A percentile compares a stretch with the other conserved stretches of the same genome.
Evolutionary conservation across 495 filamentous ascomycete species (phyloP).

Genomic region (Letharia lupina): DNA sequence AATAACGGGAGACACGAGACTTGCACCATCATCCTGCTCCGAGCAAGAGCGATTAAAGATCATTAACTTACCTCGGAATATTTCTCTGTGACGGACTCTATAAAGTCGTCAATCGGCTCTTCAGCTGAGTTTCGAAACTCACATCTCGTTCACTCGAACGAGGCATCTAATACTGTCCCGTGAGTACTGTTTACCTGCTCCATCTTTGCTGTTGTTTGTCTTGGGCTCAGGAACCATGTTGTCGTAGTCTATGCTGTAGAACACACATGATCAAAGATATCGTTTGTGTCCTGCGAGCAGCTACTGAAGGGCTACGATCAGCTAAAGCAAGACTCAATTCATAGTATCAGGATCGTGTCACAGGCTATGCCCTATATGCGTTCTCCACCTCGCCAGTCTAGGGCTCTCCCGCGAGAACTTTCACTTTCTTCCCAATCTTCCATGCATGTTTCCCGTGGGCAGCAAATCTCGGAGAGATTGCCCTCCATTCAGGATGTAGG

Average conservation of each 20-base stretch:
- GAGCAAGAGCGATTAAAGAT: conserved; percentile 1
- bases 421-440: conserved; percentile 13
- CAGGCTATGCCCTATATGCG: conserved; percentile 12
- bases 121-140: not conserved
- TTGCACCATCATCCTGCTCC: not conserved
- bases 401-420: conserved; percentile 6
- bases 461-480: conserved; percentile 8
- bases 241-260: not conserved
- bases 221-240: not conserved
- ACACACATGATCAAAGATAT: not conserved
- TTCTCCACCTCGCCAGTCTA: conserved; percentile 7
- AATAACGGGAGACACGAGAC: not conserved
- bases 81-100: not conserved
- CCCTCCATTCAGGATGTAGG: conserved; percentile 12
- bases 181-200: conserved; percentile 1
- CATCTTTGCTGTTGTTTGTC: not conserved
- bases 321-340: not conserved
- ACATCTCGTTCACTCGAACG: not conserved
- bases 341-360: not conserved
- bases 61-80: not conserved
- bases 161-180: not conserved
- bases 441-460: not conserved
- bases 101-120: not conserved
- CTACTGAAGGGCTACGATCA: not conserved
- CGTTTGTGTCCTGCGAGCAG: not conserved